Conservation (phyloP, 2,329 filamentous ascomycete species). For the Penicillium sp. region DNA sequence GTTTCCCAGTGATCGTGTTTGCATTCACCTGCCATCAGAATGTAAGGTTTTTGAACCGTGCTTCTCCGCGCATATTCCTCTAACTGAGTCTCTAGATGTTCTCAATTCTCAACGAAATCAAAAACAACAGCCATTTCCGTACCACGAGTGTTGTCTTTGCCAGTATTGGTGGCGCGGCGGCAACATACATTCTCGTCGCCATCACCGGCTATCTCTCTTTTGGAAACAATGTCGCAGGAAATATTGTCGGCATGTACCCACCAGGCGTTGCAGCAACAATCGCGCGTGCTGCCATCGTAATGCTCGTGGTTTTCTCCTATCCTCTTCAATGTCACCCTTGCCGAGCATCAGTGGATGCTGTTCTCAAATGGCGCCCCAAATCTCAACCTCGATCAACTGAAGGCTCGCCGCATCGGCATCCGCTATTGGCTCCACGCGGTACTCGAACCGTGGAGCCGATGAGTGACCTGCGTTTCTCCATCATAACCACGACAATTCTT, state of each 20-base stretch:
- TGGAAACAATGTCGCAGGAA: constrained; percentile 84
- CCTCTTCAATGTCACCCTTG: constrained; percentile 95
- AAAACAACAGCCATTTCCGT: constrained; percentile 77
- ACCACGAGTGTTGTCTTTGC: constrained; percentile 78
- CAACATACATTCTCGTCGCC: constrained; percentile 86
- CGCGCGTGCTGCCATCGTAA: constrained; percentile 90
- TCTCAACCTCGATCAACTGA: constrained; percentile 54
- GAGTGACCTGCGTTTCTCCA: constrained; percentile 83
- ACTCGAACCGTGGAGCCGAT: constrained; percentile 64
- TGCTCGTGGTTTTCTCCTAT: constrained; percentile 95
- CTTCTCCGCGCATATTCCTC: not conserved
- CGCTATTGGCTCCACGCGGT: constrained; percentile 43
- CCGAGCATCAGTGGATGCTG: constrained; percentile 90
- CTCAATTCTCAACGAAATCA: constrained; percentile 93
- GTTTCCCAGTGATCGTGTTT: constrained; percentile 93
- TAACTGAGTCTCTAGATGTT: constrained; percentile 74
- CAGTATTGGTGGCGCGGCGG: constrained; percentile 86
- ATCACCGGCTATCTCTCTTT: constrained; percentile 97
- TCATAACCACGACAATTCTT: constrained; percentile 85
- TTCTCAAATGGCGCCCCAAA: constrained; percentile 84
- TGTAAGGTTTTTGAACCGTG: constrained; percentile 54
- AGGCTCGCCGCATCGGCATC: constrained; percentile 48
- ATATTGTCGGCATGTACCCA: constrained; percentile 90
- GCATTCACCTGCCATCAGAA: constrained; percentile 99
- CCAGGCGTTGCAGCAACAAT: constrained; percentile 84